phyloP scores from a whole-genome alignment of 2,329 filamentous ascomycete genomes.

The Sporothrix brasiliensis region DNA sequence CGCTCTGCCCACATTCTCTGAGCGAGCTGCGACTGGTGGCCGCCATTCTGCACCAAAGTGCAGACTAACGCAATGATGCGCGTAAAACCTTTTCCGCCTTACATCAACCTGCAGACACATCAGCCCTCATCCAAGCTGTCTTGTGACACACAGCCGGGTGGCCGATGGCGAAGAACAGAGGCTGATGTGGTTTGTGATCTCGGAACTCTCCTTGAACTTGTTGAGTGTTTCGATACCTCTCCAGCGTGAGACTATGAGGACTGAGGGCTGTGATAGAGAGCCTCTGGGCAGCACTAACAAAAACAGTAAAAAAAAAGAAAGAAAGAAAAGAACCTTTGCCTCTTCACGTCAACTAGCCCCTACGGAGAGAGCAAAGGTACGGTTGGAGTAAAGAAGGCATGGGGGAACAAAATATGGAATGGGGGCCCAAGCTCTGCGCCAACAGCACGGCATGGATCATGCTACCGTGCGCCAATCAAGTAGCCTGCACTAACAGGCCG shows the following conservation, averaged over 20 bases:
- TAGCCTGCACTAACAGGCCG: neutral
- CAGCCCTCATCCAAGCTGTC: neutral
- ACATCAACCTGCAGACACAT: neutral
- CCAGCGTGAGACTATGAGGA: too few relatives aligned
- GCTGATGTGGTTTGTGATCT: too few relatives aligned
- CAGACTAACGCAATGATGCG: slow-evolving; percentile 7
- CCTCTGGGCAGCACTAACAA: neutral
- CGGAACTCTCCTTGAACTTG: too few relatives aligned
- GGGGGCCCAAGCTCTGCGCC: slow-evolving; percentile 10
- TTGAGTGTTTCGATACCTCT: too few relatives aligned
- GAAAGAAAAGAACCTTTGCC: too few relatives aligned
- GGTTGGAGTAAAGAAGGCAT: slow-evolving; percentile 20
- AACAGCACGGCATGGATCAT: neutral
- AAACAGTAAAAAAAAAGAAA: too few relatives aligned
- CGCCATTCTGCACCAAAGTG: neutral
- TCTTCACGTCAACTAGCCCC: neutral
- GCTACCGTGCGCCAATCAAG: neutral
- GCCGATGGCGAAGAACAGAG: too few relatives aligned
- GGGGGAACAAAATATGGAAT: slow-evolving; percentile 10
- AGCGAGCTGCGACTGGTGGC: neutral
- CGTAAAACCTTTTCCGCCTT: slow-evolving; percentile 28
- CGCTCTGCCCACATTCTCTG: slow-evolving; percentile 14
- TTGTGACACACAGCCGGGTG: slow-evolving; percentile 8
- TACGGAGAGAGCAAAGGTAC: neutral
- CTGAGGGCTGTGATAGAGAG: neutral